A percentile compares a stretch with the other conserved stretches of the same genome.
Evolutionary conservation across 768 basidiomycete genomes (phyloP).

Genomic region (Agrocybe praecox): DNA sequence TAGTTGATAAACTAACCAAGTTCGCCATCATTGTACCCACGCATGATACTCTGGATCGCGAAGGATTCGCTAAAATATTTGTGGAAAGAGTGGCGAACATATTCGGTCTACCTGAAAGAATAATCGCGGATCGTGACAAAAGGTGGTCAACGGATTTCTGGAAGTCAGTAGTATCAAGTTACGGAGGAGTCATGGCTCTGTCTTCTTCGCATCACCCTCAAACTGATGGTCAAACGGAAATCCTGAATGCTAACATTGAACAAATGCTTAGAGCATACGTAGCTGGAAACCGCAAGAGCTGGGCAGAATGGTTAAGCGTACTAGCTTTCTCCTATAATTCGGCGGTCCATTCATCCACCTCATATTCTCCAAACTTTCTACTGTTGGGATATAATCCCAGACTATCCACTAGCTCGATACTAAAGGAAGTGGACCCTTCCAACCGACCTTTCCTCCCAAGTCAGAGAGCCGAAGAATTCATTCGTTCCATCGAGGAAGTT

Average conservation of each 20-base stretch:
- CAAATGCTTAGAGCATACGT: slow-evolving; percentile 30
- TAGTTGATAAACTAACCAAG: slow-evolving; percentile 41
- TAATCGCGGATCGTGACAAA: slow-evolving; percentile 30
- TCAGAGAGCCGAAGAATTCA: neutral
- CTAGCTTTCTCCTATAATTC: slow-evolving; percentile 34
- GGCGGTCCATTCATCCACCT: slow-evolving; percentile 25
- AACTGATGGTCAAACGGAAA: slow-evolving; percentile 39
- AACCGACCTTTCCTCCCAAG: neutral
- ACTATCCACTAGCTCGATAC: too few relatives aligned
- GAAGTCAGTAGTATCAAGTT: slow-evolving; percentile 23
- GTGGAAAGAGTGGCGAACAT: slow-evolving; percentile 24
- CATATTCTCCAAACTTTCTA: slow-evolving; percentile 27
- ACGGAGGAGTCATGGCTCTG: slow-evolving; percentile 25
- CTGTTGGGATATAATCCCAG: slow-evolving; percentile 26
- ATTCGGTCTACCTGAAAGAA: slow-evolving; percentile 25
- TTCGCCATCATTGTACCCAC: slow-evolving; percentile 40
- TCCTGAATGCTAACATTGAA: slow-evolving; percentile 33
- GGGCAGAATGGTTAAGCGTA: slow-evolving; percentile 22
- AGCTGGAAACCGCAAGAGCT: slow-evolving; percentile 21
- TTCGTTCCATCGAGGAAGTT: too few relatives aligned
- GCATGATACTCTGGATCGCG: slow-evolving; percentile 18
- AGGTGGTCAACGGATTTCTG: slow-evolving; percentile 28
- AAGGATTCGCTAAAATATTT: slow-evolving; percentile 30
- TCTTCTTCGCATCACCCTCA: slow-evolving; percentile 32
- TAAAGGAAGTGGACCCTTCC: too few relatives aligned